Percentiles rank a stretch among this genome's conserved stretches.
Evolutionary conservation across 2,329 filamentous ascomycete genomes (phyloP).

Genomic region (Alternaria burnsii): DNA sequence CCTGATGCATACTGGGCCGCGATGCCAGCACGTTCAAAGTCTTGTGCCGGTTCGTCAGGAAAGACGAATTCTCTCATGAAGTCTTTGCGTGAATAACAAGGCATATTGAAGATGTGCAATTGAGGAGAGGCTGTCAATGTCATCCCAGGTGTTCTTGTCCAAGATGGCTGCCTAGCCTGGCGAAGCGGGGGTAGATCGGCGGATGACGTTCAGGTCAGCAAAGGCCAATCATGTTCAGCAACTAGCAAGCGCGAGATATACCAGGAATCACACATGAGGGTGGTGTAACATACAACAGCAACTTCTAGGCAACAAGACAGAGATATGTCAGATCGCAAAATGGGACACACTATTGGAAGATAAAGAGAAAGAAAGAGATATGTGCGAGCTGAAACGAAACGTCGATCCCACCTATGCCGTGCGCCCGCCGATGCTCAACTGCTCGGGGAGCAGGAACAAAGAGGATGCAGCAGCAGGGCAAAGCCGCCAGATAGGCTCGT

Average conservation of each 20-base stretch:
- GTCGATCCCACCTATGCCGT: constrained; percentile 37
- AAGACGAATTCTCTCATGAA: constrained; percentile 26
- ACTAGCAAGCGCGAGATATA: not conserved
- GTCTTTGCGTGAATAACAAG: constrained; percentile 13
- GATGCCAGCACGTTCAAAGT: constrained; percentile 24
- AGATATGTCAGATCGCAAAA: not conserved
- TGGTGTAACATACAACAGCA: not conserved
- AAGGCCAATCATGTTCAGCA: constrained; percentile 2
- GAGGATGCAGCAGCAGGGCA: constrained; percentile 38
- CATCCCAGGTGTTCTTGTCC: not conserved
- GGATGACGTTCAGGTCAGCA: constrained; percentile 12
- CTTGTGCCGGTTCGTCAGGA: constrained; percentile 18
- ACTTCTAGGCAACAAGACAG: not conserved
- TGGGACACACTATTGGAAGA: not conserved
- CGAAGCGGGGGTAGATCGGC: constrained; percentile 14
- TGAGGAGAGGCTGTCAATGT: not conserved
- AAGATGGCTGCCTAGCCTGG: constrained; percentile 18
- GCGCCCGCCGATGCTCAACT: constrained; percentile 36
- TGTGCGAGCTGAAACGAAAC: constrained; percentile 50
- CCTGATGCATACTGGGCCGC: constrained; percentile 25
- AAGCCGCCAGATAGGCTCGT: constrained; percentile 46
- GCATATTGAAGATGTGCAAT: constrained; percentile 1
- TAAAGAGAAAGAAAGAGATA: not conserved
- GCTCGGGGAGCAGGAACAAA: constrained; percentile 22
- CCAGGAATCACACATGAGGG: not conserved